Percentiles rank a stretch among this genome's conserved stretches.
Conservation (phyloP, 192 early-diverging fungal species). For the Dissophora globulifera region DNA sequence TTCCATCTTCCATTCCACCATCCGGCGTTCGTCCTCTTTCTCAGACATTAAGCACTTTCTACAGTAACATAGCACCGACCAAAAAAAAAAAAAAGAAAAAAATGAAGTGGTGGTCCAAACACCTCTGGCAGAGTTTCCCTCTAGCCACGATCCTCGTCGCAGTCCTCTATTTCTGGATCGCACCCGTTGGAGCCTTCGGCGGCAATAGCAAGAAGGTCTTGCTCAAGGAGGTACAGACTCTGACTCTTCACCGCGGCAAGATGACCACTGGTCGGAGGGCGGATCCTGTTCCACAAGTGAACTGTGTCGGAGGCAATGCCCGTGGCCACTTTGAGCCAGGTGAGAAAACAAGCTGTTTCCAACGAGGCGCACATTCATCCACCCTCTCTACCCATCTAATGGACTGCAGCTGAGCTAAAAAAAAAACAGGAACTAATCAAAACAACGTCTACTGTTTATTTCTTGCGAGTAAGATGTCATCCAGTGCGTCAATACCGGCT, state of each 20-base stretch:
- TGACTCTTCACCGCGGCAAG: conserved; percentile 49
- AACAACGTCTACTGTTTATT: too few species aligned
- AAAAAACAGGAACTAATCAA: too few species aligned
- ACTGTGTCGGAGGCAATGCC: conserved; percentile 58
- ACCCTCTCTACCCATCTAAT: too few species aligned
- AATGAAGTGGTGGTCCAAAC: conserved; percentile 13
- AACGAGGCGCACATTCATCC: too few species aligned
- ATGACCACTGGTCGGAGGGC: conserved; percentile 55
- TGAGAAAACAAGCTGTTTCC: background rate
- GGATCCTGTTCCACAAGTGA: conserved; percentile 47
- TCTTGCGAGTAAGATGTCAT: conserved; percentile 18
- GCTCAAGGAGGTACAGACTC: conserved; percentile 49
- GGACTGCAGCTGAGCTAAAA: too few species aligned
- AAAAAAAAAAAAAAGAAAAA: background rate
- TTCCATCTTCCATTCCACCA: too few species aligned
- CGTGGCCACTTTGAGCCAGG: conserved; percentile 53
- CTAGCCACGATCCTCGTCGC: conserved; percentile 9
- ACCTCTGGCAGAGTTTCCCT: background rate
- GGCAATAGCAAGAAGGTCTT: conserved; percentile 33
- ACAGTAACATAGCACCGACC: too few species aligned
- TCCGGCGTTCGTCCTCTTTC: too few species aligned
- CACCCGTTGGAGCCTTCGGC: conserved; percentile 8
- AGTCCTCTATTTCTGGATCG: background rate
- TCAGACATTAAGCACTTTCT: too few species aligned
- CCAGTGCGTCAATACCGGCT: conserved; percentile 56